A percentile compares a stretch with the other conserved stretches of the same genome.
Conservation (phyloP, 352 stramenopile genomes). For the Pelagophyceae sp. region DNA sequence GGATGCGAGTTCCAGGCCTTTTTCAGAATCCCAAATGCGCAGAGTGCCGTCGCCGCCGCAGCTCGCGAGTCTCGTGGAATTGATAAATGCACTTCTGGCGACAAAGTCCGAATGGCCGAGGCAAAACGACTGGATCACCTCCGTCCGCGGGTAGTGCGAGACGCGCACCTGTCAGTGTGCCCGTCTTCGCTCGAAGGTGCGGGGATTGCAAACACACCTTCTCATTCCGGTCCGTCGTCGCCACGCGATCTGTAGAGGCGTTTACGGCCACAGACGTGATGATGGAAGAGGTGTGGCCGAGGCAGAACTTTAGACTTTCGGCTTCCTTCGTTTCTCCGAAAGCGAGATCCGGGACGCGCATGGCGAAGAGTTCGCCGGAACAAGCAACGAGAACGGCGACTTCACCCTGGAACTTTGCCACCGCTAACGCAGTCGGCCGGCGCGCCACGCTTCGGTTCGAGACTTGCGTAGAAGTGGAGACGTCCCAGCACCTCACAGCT, state of each 20-base stretch:
- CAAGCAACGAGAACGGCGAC: neutral
- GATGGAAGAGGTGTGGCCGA: neutral
- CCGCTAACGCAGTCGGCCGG: neutral
- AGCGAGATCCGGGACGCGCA: neutral
- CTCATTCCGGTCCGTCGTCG: neutral
- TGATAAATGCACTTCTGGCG: neutral
- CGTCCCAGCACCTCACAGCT: neutral
- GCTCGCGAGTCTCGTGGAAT: too few relatives aligned
- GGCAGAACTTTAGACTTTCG: too few relatives aligned
- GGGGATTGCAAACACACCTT: too few relatives aligned
- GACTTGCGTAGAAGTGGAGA: neutral
- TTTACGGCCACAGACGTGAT: neutral
- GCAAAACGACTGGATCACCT: neutral
- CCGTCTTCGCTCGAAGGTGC: too few relatives aligned
- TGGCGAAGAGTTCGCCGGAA: neutral
- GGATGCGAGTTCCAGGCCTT: neutral
- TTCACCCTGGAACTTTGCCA: neutral
- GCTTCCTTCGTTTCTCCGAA: neutral
- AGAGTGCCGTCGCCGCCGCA: neutral
- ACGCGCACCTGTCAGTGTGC: too few relatives aligned
- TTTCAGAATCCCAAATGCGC: neutral
- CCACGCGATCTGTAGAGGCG: neutral
- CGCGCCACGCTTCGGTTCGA: neutral
- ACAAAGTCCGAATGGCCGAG: neutral
- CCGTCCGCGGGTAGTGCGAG: neutral